phyloP scores from a whole-genome alignment of 306 rosid species.

The Hippophae gyantsensis region DNA sequence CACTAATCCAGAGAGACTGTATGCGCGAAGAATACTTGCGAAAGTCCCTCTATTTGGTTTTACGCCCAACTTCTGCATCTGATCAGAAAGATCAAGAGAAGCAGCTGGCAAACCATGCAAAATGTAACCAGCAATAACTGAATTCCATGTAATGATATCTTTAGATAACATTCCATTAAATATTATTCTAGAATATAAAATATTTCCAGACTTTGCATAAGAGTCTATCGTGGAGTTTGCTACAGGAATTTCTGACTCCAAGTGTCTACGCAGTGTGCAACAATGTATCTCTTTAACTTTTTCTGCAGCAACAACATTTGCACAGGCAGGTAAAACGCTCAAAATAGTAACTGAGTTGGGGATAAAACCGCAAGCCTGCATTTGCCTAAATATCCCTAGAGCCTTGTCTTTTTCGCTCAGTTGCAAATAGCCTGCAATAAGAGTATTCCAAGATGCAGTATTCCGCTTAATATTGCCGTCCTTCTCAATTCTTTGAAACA shows the following conservation, averaged over 20 bases:
- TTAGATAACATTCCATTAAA: slow-evolving; percentile 58
- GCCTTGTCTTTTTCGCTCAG: slow-evolving; percentile 68
- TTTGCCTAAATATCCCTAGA: slow-evolving; percentile 56
- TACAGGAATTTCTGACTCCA: slow-evolving; percentile 50
- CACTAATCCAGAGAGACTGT: slow-evolving; percentile 59
- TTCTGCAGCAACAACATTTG: slow-evolving; percentile 50
- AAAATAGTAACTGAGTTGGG: slow-evolving; percentile 72
- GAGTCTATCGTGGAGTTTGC: slow-evolving; percentile 62
- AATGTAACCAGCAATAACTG: slow-evolving; percentile 56
- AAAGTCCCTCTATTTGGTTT: slow-evolving; percentile 74
- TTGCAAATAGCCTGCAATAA: slow-evolving; percentile 68
- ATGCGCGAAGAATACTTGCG: slow-evolving; percentile 55
- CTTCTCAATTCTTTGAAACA: slow-evolving; percentile 66
- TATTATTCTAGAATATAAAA: slow-evolving; percentile 48
- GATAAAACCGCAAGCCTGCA: slow-evolving; percentile 48
- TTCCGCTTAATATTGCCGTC: slow-evolving; percentile 63
- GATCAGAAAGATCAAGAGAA: slow-evolving; percentile 55
- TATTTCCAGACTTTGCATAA: slow-evolving; percentile 77
- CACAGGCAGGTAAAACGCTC: slow-evolving; percentile 66
- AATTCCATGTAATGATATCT: slow-evolving; percentile 83
- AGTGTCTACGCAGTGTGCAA: slow-evolving; percentile 52
- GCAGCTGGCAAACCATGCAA: slow-evolving; percentile 56
- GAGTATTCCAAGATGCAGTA: slow-evolving; percentile 83
- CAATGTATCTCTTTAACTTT: slow-evolving; percentile 80
- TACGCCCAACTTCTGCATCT: slow-evolving; percentile 53